Evolutionary conservation across 495 filamentous ascomycete species (phyloP), one percentile per base, ranked within the genome.

Genomic region (Neurospora sp.): DNA sequence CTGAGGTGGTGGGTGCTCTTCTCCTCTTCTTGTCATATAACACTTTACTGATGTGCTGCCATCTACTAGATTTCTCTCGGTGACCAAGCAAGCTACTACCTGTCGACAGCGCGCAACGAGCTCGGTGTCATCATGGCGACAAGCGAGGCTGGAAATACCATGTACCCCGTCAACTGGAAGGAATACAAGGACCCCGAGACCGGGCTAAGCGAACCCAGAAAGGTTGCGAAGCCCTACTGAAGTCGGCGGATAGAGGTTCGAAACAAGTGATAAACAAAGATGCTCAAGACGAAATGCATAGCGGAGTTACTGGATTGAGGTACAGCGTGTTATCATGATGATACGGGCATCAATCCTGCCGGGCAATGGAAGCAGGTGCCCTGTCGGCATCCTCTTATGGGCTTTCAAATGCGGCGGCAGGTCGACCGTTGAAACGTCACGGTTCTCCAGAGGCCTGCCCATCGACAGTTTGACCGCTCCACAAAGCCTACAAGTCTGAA

Each of bases 191-290:
- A 97, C 83, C 89, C 91, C 8, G 86, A 88, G 70, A 97, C 92
- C n/a, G 94, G 94, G 10, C 70, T 82, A 69, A 88, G 84, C 72
- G 96, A 99, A 86, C 82, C 80, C 75, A 90, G 96, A 81, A 99
- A 99, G 84, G 95, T 98, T 73, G 96, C 95, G 35, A 92, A 96
- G 80, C 96, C 95, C 3, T 92, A 94, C 74, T 97, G 87, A 93
- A 37, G 69, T 41, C 68, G 14, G 16, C 20, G 69, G 39, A 10
- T 27, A 4, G 37, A 45, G 69, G 8, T 17, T 40, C 31, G 41
- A 70, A 27, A 65, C 5, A 27, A 65, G 53, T 35, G 27, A 16
- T 37, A 27, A 65, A 65, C 27, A 65, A 35, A 14, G 27, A 65
- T 35, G 27, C 53, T 16, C 7, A 31, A 61, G 10, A 22, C 35